phyloP scores from a whole-genome alignment of 352 stramenopile genomes.

The Phytopythium kandeliae region DNA sequence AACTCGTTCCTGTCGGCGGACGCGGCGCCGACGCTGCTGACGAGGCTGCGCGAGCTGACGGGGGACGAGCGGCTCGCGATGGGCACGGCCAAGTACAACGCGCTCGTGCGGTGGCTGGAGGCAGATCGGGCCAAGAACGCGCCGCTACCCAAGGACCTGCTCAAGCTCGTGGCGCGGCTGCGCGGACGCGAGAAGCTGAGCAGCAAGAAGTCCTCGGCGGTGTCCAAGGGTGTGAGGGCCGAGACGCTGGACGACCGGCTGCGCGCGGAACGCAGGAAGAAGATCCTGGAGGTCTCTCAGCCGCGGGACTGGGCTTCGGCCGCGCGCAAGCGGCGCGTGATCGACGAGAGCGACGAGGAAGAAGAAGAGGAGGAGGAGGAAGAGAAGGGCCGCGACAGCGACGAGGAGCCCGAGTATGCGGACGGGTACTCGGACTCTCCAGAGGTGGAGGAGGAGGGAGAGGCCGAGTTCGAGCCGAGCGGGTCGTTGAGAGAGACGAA shows the following conservation, averaged over 20 bases:
- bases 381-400: constrained; percentile 2
- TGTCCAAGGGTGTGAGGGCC: constrained; percentile 8
- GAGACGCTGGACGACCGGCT: constrained; percentile 48
- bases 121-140: constrained; percentile 37
- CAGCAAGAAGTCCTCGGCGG: constrained; percentile 3
- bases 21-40: constrained; percentile 15
- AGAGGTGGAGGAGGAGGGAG: constrained; percentile 23
- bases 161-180: constrained; percentile 21
- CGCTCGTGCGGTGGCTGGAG: constrained; percentile 50
- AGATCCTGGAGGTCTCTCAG: constrained; percentile 3
- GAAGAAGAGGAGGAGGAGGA: constrained; percentile 23
- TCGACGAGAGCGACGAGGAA: constrained; percentile 29
- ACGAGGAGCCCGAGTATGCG: constrained; percentile 26
- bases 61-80: constrained; percentile 27
- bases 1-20: constrained; percentile 6
- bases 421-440: constrained; percentile 25
- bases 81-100: constrained; percentile 39
- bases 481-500: constrained; percentile 7
- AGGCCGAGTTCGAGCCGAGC: constrained; percentile 26
- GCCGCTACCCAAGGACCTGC: constrained; percentile 21
- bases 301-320: constrained; percentile 1
- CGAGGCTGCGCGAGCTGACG: constrained; percentile 29
- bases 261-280: constrained; percentile 19
- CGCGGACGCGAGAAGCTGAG: constrained; percentile 2
- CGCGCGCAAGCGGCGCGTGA: constrained; percentile 15